Percentiles rank a stretch among this genome's conserved stretches.
phyloP scores from a whole-genome alignment of 108 stramenopile genomes.

The Nannochloropsis gaditana region DNA sequence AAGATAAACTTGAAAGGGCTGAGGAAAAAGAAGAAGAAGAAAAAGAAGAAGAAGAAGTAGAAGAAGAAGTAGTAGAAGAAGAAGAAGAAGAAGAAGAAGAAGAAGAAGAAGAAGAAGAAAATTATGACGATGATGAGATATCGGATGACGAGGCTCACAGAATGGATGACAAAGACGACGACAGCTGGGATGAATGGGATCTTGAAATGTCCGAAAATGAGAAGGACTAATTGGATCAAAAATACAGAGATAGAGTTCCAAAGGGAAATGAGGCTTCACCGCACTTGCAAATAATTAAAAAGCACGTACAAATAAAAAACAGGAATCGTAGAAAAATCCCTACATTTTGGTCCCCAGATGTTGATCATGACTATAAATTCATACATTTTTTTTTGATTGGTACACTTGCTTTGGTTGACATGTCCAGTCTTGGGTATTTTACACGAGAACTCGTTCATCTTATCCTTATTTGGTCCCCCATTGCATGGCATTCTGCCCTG shows the following conservation, averaged over 20 bases:
- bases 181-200: no score
- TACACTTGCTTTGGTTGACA: no score
- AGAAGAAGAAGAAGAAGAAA: neutral
- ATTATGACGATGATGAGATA: neutral
- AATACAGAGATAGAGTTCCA: neutral
- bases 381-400: no score
- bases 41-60: neutral
- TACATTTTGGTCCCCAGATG: no score
- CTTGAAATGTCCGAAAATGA: no score
- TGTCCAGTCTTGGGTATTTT: neutral
- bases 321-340: neutral
- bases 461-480: neutral
- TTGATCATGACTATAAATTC: no score
- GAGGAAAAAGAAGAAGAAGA: neutral
- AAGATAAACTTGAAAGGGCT: neutral
- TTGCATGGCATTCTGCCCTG: no score
- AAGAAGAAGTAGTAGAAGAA: neutral
- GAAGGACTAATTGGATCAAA: neutral
- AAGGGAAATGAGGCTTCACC: no score
- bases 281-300: neutral
- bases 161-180: neutral
- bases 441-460: neutral
- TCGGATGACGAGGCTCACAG: neutral
- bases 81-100: neutral
- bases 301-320: neutral